Conservation (phyloP, 2,329 filamentous ascomycete species). For the Seiridium cupressi region DNA sequence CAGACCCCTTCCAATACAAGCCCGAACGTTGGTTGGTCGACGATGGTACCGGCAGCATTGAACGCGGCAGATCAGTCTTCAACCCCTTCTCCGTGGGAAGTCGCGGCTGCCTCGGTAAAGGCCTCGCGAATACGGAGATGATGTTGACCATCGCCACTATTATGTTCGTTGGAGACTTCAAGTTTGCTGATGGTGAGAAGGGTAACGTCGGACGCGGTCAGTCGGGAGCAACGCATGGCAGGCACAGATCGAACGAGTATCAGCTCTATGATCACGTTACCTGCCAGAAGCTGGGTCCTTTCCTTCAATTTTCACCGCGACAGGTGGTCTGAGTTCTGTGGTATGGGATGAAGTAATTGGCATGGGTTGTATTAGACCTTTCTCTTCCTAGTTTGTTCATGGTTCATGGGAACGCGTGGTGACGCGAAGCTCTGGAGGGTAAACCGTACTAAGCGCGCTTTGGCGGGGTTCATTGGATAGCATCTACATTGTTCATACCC, state of each 20-base stretch:
- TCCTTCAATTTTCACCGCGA: slow-evolving; percentile 2
- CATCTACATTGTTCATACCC: too few relatives aligned
- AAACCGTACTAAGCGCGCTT: too few relatives aligned
- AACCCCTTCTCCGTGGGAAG: slow-evolving; percentile 1
- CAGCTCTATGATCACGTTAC: slow-evolving; percentile 10
- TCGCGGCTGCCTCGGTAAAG: slow-evolving; percentile 5
- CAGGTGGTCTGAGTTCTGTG: background rate
- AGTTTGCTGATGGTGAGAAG: background rate
- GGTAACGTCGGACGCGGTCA: background rate
- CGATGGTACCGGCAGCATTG: slow-evolving; percentile 2
- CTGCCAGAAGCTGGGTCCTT: slow-evolving; percentile 9
- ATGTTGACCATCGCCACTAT: slow-evolving; percentile 3
- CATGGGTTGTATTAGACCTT: background rate
- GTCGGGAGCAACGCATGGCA: background rate
- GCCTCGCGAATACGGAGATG: slow-evolving; percentile 9
- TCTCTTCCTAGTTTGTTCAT: background rate
- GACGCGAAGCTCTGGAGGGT: too few relatives aligned
- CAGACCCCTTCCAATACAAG: slow-evolving; percentile 10
- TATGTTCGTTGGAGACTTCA: slow-evolving; percentile 3
- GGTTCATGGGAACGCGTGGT: too few relatives aligned
- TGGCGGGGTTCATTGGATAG: too few relatives aligned
- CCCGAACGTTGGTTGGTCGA: slow-evolving; percentile 12
- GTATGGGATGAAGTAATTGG: fast-evolving
- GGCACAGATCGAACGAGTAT: slow-evolving; percentile 5
- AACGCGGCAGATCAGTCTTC: background rate